A percentile compares a stretch with the other conserved stretches of the same genome.
Conservation (phyloP, 148 eudicot species). For the Tetragonia tetragonoides region DNA sequence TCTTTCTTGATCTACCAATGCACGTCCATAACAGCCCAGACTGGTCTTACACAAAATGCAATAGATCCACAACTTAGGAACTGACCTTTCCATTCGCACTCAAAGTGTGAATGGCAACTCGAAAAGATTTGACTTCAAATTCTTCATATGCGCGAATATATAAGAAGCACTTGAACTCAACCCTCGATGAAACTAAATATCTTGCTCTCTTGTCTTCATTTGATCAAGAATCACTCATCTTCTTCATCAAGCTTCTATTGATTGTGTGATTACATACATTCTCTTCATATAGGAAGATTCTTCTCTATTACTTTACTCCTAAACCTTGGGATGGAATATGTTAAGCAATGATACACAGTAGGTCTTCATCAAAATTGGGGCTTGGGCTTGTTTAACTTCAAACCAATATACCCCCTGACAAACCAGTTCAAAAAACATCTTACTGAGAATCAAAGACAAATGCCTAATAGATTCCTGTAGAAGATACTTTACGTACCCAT, state of each 20-base stretch:
- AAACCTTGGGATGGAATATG: conserved; percentile 50
- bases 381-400: conserved; percentile 88
- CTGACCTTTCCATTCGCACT: conserved; percentile 58
- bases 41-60: conserved; percentile 32
- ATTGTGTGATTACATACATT: conserved; percentile 37
- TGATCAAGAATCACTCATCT: conserved; percentile 51
- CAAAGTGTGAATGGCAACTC: conserved; percentile 56
- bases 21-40: conserved; percentile 31
- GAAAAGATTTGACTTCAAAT: conserved; percentile 45
- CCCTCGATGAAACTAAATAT: conserved; percentile 39
- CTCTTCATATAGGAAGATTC: conserved; percentile 54
- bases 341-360: conserved; percentile 54
- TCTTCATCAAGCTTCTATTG: conserved; percentile 60
- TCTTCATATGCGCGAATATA: conserved; percentile 37
- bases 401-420: conserved; percentile 90
- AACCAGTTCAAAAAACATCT: conserved; percentile 66
- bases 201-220: conserved; percentile 52
- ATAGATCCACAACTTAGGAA: conserved; percentile 39
- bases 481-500: conserved; percentile 12
- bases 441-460: conserved; percentile 35
- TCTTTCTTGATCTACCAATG: conserved; percentile 31
- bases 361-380: conserved; percentile 78
- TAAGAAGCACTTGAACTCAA: conserved; percentile 53
- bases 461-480: conserved; percentile 9
- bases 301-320: conserved; percentile 53